A percentile compares a stretch with the other conserved stretches of the same genome.
These are phyloP conservation scores for Tulasnella calospora DNA, from an alignment of 768 basidiomycete species.

Conservation along the genomic window DNA sequence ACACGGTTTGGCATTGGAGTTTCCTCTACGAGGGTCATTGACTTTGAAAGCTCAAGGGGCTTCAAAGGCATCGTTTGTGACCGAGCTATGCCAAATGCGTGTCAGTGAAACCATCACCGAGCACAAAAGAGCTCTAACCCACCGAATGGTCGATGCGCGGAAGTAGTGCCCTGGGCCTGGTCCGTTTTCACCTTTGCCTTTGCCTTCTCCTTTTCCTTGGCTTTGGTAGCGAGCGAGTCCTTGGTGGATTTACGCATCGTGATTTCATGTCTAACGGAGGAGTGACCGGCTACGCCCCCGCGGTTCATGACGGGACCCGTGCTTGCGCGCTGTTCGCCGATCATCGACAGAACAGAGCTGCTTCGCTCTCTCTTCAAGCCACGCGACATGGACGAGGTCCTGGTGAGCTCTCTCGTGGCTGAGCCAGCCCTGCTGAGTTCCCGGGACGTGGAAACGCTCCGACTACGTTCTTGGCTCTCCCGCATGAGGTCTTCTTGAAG, in stretches of 20 bases:
- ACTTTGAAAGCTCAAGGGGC: not conserved
- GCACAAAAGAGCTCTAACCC: not conserved
- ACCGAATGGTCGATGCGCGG: not conserved
- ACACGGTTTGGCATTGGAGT: not conserved
- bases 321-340: not conserved
- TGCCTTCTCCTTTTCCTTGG: not conserved
- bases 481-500: not conserved
- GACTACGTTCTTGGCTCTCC: not conserved
- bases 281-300: not conserved
- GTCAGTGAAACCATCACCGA: not conserved
- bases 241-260: not conserved
- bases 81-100: not conserved
- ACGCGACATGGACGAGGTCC: not conserved
- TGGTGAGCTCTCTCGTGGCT: not conserved
- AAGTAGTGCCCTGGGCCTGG: not conserved
- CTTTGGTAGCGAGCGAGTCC: not conserved
- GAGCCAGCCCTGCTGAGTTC: not conserved
- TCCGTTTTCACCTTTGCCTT: not conserved
- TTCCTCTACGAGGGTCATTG: not conserved
- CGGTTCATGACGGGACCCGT: not conserved
- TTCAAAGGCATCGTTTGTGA: not conserved
- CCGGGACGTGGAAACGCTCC: not conserved
- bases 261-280: not conserved
- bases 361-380: not conserved
- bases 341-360: not conserved